Evolutionary conservation across 768 basidiomycete species (phyloP).

Genomic region (Tephrocybe sp.): DNA sequence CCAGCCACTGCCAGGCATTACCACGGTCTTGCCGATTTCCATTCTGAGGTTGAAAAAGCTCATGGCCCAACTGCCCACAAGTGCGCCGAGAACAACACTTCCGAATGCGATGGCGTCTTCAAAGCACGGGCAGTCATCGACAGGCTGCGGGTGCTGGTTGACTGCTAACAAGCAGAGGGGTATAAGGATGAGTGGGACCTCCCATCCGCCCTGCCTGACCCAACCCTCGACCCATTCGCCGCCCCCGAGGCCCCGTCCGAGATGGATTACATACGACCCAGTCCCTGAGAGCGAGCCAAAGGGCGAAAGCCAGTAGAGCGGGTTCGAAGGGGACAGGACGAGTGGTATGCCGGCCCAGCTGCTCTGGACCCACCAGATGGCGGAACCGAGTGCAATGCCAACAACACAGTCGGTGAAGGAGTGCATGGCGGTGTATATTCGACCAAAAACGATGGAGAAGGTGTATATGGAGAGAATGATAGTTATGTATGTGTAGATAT

Average conservation of each 20-base stretch:
- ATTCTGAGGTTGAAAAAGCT: slow-evolving; percentile 40
- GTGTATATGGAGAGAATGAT: slow-evolving; percentile 55
- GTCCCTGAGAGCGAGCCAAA: slow-evolving; percentile 23
- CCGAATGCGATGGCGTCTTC: slow-evolving; percentile 94
- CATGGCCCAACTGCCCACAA: slow-evolving; percentile 68
- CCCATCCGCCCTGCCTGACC: slow-evolving; percentile 38
- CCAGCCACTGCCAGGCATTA: slow-evolving; percentile 63
- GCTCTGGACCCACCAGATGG: slow-evolving; percentile 64
- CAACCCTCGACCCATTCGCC: slow-evolving; percentile 35
- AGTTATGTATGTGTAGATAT: slow-evolving; percentile 41
- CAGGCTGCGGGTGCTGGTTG: slow-evolving; percentile 91
- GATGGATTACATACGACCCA: slow-evolving; percentile 25
- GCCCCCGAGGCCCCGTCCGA: slow-evolving; percentile 39
- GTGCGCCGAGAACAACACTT: slow-evolving; percentile 78
- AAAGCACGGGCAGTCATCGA: slow-evolving; percentile 97
- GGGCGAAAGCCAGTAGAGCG: slow-evolving; percentile 24
- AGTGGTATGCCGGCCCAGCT: slow-evolving; percentile 41
- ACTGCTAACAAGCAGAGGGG: slow-evolving; percentile 70
- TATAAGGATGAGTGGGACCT: slow-evolving; percentile 62
- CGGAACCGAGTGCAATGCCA: slow-evolving; percentile 64
- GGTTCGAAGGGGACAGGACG: slow-evolving; percentile 28
- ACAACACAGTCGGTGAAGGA: slow-evolving; percentile 72
- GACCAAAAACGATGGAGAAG: slow-evolving; percentile 74
- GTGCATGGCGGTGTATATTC: slow-evolving; percentile 89
- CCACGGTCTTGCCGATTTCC: slow-evolving; percentile 19